Evolutionary conservation across 1,284 basidiomycete species (phyloP), one percentile per base, ranked within the genome.

Genomic region (Ganoderma multipileum): DNA sequence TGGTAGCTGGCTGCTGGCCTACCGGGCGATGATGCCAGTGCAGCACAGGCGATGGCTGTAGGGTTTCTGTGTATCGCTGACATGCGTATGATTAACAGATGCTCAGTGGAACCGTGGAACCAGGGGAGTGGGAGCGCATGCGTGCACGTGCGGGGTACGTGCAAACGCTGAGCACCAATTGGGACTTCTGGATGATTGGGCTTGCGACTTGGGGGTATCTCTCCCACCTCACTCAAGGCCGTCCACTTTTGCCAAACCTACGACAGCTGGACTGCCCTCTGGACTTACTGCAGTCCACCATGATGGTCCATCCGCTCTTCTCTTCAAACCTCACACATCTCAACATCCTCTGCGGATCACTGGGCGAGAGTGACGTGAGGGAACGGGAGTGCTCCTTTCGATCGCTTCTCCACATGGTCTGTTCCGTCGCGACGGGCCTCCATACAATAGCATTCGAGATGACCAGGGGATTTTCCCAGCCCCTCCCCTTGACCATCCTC

Each of bases 311-410:
- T 20, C 55, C 33, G 11, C 55, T 58, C 20, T n/a, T 38, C 55
- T 58, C 55, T 38, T 9, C 33, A 9, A 58, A 12, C 33, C 30
- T 58, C 55, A 58, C 33, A 11, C 14, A 38, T 38, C 55, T 38
- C 20, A 2, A n/a, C 55, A 23, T 58, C 18, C 9, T 7, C 33
- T 58, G 55, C 20, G 33, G 33, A 33, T 5, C 33, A 33, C 33
- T 12, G 7, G 55, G 12, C 9, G 8, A 38, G 33, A 23, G 36
- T 4, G 8, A 54, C 52, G 28, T 16, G 14, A 3, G 28, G 7
- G 55, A 58, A 38, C 38, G 33, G 55, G 30, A 36, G 20, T 38
- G 55, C 33, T 38, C 33, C 55, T 36, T 58, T 58, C 55, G 55
- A 2, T 36, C 36, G 20, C 36, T 58, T n/a, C 36, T 58, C 18